phyloP scores from a whole-genome alignment of 176 grass and related monocot genomes.

The Cenchrus fungigraminus region DNA sequence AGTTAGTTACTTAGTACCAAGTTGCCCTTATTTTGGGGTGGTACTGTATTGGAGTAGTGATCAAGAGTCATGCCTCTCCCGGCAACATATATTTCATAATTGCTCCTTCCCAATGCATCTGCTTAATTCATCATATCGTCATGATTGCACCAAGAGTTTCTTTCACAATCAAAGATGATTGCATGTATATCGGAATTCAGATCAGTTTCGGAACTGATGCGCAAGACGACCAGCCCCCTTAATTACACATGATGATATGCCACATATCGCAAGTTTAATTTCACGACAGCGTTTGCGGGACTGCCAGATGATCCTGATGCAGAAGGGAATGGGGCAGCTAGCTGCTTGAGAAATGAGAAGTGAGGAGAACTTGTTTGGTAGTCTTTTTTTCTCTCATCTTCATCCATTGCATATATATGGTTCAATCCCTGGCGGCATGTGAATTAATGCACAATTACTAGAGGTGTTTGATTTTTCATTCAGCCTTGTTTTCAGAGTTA shows the following conservation, averaged over 20 bases:
- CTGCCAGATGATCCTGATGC: slow-evolving; percentile 27
- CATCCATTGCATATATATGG: neutral
- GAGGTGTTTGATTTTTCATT: neutral
- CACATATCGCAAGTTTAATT: slow-evolving; percentile 1
- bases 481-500: slow-evolving; percentile 49
- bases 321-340: slow-evolving; percentile 15
- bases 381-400: slow-evolving; percentile 36
- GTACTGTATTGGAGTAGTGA: neutral
- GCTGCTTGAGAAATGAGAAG: neutral
- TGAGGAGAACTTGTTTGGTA: slow-evolving; percentile 19
- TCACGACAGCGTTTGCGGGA: neutral
- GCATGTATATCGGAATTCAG: slow-evolving; percentile 5
- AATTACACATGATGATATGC: slow-evolving; percentile 30
- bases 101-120: slow-evolving; percentile 29
- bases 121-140: neutral
- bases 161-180: slow-evolving; percentile 17
- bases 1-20: neutral
- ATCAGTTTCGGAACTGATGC: neutral
- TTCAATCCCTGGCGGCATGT: neutral
- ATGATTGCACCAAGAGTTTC: slow-evolving; percentile 17
- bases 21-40: slow-evolving; percentile 16
- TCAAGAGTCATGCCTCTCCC: slow-evolving; percentile 17
- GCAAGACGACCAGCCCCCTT: slow-evolving; percentile 8
- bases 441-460: slow-evolving; percentile 6
- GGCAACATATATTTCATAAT: slow-evolving; percentile 28